Conservation (phyloP, 163 green algal species). For the Prototheca wickerhamii region DNA sequence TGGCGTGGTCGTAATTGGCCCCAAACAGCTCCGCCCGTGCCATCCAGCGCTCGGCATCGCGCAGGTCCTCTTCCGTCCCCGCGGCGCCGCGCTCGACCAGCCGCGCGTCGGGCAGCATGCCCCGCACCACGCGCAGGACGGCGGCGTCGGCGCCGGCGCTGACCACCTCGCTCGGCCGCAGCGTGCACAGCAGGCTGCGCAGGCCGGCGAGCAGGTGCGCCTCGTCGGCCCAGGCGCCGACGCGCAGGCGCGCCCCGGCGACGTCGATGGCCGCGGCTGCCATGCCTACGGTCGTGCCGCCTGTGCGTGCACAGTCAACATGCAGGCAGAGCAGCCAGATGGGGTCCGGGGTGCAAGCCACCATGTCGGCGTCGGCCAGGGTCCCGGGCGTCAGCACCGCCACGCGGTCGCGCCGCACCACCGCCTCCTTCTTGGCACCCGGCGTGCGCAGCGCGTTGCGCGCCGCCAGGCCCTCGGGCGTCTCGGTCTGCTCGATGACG, state of each 20-base stretch:
- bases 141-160: conserved; percentile 33
- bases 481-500: conserved; percentile 73
- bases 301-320: conserved; percentile 24
- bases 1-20: neutral
- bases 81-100: conserved; percentile 34
- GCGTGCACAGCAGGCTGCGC: conserved; percentile 61
- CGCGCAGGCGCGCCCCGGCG: conserved; percentile 63
- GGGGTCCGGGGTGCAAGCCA: conserved; percentile 57
- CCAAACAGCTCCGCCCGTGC: too few relatives aligned
- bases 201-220: conserved; percentile 52
- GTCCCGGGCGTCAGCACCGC: conserved; percentile 81
- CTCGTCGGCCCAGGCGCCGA: conserved; percentile 73
- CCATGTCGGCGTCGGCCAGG: conserved; percentile 84
- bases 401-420: conserved; percentile 75
- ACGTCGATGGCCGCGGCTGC: conserved; percentile 74
- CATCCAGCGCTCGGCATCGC: neutral
- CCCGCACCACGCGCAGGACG: conserved; percentile 42
- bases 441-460: conserved; percentile 62
- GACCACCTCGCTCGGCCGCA: conserved; percentile 80
- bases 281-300: conserved; percentile 12
- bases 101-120: conserved; percentile 24
- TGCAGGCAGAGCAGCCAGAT: conserved; percentile 65
- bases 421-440: conserved; percentile 29
- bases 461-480: conserved; percentile 69
- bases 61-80: neutral